Percentiles rank a stretch among this genome's conserved stretches.
Evolutionary conservation across 78 protist genomes (phyloP).

Genomic region (Monosiga brevicollis): DNA sequence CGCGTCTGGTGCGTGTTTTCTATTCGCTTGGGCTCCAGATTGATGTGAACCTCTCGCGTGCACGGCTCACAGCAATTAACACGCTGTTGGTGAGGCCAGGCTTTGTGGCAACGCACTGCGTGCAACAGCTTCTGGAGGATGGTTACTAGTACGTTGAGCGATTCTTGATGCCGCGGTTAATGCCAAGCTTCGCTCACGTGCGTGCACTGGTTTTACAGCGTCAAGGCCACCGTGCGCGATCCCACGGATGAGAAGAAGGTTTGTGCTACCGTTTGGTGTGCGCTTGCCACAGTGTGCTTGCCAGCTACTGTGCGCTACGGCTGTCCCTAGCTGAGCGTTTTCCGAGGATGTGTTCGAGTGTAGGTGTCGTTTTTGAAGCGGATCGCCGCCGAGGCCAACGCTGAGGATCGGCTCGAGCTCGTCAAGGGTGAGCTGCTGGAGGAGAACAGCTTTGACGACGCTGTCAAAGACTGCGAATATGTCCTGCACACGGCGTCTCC

Average conservation of each 20-base stretch:
- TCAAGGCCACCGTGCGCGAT: constrained; percentile 12
- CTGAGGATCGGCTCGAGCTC: constrained; percentile 13
- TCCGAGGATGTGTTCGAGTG: neutral
- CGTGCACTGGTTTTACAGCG: no score
- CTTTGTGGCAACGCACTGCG: constrained; percentile 1
- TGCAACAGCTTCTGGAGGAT: constrained; percentile 15
- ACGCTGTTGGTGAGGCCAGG: no score
- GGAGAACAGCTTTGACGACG: constrained; percentile 7
- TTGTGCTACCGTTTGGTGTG: neutral
- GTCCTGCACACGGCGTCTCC: constrained; percentile 47
- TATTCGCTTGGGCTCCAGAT: neutral
- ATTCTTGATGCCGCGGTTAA: no score
- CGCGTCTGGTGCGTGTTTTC: constrained; percentile 1
- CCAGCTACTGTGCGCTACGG: neutral
- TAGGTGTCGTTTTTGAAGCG: neutral
- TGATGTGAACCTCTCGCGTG: neutral
- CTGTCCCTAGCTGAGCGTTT: neutral
- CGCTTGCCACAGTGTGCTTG: neutral
- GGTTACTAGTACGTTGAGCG: no score
- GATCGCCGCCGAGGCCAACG: neutral
- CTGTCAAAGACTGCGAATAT: constrained; percentile 2
- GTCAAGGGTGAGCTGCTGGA: neutral
- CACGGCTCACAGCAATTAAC: neutral
- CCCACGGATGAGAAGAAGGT: neutral
- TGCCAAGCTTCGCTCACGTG: no score